Percentiles rank a stretch among this genome's conserved stretches.
phyloP scores from a whole-genome alignment of 129 eudicot genomes.

The Logfia minima region DNA sequence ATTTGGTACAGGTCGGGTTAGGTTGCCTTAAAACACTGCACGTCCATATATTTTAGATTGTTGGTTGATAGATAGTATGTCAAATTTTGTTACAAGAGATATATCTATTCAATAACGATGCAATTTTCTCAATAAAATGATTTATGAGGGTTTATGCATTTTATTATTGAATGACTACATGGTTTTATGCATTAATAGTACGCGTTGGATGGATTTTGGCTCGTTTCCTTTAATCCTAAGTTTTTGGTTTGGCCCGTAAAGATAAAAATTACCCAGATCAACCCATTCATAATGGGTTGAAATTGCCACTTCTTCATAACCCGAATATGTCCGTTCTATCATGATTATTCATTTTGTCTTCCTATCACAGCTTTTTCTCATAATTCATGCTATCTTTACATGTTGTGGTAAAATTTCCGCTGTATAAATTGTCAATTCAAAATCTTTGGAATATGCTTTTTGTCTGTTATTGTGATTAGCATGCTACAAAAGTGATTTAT shows the following conservation, averaged over 20 bases:
- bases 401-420: background rate
- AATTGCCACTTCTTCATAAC: background rate
- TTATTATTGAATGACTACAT: background rate
- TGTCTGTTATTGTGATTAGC: slow-evolving; percentile 2
- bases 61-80: background rate
- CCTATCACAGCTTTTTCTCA: background rate
- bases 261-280: background rate
- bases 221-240: background rate
- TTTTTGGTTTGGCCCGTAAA: background rate
- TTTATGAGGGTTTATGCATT: slow-evolving; percentile 6
- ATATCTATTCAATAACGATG: background rate
- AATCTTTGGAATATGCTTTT: background rate
- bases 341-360: background rate
- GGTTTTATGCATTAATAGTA: background rate
- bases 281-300: background rate
- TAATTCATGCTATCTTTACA: background rate
- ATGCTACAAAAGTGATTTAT: background rate
- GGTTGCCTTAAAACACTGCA: background rate
- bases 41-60: background rate
- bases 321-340: background rate
- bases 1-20: background rate
- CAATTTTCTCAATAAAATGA: background rate
- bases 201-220: background rate
- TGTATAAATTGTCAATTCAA: background rate
- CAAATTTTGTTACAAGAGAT: background rate